Evolutionary conservation across 2,329 filamentous ascomycete species (phyloP).

Genomic region (Penicillium sp.): DNA sequence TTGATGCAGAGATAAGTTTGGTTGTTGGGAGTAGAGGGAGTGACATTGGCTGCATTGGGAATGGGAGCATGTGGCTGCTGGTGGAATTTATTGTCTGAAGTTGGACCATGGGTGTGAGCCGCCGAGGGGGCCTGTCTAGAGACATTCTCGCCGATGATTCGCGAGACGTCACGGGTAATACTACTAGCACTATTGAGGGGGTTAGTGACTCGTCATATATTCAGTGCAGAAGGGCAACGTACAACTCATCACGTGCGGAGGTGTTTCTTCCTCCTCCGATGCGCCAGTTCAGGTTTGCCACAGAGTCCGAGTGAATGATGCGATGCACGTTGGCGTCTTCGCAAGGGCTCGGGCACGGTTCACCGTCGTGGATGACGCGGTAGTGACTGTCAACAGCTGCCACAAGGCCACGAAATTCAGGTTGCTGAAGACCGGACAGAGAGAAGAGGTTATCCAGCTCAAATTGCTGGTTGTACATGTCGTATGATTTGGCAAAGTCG

Average conservation of each 20-base stretch:
- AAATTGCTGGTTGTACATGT: constrained; percentile 40
- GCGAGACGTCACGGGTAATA: constrained; percentile 42
- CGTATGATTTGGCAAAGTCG: constrained; percentile 36
- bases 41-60: neutral
- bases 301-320: constrained; percentile 37
- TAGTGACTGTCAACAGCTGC: constrained; percentile 47
- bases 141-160: constrained; percentile 42
- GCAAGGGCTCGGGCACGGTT: constrained; percentile 33
- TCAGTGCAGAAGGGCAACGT: constrained; percentile 16
- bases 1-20: constrained; percentile 39
- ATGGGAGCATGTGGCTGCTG: constrained; percentile 19
- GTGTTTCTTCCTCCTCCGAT: constrained; percentile 32
- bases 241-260: constrained; percentile 44
- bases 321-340: constrained; percentile 37
- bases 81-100: constrained; percentile 17
- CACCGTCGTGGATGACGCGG: constrained; percentile 39
- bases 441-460: constrained; percentile 44
- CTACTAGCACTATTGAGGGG: constrained; percentile 38
- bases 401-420: constrained; percentile 45
- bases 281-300: constrained; percentile 35
- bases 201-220: constrained; percentile 18
- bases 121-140: constrained; percentile 24
- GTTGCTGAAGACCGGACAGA: constrained; percentile 42
- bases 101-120: neutral
- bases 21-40: constrained; percentile 7